Conservation (phyloP, 176 grass and related monocot genomes). For the Rhipidocladum racemiflorum region DNA sequence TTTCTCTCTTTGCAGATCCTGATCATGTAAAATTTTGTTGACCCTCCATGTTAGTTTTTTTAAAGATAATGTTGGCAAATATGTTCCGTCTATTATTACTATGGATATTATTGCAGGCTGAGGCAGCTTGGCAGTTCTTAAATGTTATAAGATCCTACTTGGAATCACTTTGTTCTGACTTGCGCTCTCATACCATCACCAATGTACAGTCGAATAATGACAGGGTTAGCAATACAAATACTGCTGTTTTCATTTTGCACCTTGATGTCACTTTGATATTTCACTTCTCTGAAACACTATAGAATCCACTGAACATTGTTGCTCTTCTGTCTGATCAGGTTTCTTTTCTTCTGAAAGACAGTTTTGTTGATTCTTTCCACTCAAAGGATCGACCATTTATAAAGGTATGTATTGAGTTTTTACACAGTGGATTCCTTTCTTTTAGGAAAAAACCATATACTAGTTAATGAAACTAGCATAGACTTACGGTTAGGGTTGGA, state of each 20-base stretch:
- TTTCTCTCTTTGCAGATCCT: not conserved
- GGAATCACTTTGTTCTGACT: conserved; percentile 91
- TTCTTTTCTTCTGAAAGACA: conserved; percentile 95
- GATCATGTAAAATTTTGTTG: conserved; percentile 4
- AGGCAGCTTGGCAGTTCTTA: conserved; percentile 74
- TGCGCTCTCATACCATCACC: conserved; percentile 91
- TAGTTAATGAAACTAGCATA: conserved; percentile 10
- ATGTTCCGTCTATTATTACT: not conserved
- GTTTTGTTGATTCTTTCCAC: conserved; percentile 90
- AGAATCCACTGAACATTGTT: conserved; percentile 9
- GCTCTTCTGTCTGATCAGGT: conserved; percentile 55
- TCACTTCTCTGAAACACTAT: conserved; percentile 1
- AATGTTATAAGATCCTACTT: conserved; percentile 68
- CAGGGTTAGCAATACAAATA: conserved; percentile 57
- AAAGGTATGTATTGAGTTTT: conserved; percentile 54
- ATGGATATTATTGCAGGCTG: conserved; percentile 56
- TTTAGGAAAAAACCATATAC: not conserved
- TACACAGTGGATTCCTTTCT: not conserved
- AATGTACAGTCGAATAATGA: conserved; percentile 93
- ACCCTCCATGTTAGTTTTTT: conserved; percentile 11
- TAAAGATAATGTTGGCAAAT: conserved; percentile 5
- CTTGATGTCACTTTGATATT: not conserved
- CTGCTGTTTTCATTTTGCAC: conserved; percentile 13
- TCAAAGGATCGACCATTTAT: conserved; percentile 73
- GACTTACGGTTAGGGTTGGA: too few relatives aligned